These are phyloP conservation scores for Diutina sp. DNA, from an alignment of 1,139 yeast genomes.

Conservation along the genomic window DNA sequence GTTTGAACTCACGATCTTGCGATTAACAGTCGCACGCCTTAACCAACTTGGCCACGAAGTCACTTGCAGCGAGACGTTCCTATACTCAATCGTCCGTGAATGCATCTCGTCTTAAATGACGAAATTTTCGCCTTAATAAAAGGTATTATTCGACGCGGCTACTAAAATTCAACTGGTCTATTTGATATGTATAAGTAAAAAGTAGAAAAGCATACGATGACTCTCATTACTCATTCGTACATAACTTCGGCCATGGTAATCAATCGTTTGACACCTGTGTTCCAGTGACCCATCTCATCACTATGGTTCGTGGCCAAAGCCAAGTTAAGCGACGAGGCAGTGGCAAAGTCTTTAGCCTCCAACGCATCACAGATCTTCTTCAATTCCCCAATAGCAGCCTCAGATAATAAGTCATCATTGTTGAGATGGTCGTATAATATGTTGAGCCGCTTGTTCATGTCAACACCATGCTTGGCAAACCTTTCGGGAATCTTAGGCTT, in stretches of 20 bases:
- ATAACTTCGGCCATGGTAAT: conserved; percentile 55
- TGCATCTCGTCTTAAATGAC: not conserved
- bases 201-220: not conserved
- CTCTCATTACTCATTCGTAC: not conserved
- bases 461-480: conserved; percentile 61
- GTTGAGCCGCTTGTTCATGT: conserved; percentile 71
- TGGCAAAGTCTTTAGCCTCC: conserved; percentile 37
- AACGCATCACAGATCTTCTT: conserved; percentile 39
- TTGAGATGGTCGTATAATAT: conserved; percentile 73
- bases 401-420: conserved; percentile 53
- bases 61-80: not conserved
- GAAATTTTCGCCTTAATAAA: not conserved
- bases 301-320: conserved; percentile 56
- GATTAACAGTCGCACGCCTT: conserved; percentile 46
- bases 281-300: conserved; percentile 84
- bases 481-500: conserved; percentile 70
- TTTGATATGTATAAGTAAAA: not conserved
- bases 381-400: conserved; percentile 43
- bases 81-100: too few relatives aligned
- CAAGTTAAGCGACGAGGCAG: conserved; percentile 45
- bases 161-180: not conserved
- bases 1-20: conserved; percentile 5
- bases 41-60: conserved; percentile 16
- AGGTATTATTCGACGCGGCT: not conserved
- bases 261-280: conserved; percentile 81